Base-by-base conservation (phyloP, 371 early-diverging fungal species). In the Mortierella sp. region DNA sequence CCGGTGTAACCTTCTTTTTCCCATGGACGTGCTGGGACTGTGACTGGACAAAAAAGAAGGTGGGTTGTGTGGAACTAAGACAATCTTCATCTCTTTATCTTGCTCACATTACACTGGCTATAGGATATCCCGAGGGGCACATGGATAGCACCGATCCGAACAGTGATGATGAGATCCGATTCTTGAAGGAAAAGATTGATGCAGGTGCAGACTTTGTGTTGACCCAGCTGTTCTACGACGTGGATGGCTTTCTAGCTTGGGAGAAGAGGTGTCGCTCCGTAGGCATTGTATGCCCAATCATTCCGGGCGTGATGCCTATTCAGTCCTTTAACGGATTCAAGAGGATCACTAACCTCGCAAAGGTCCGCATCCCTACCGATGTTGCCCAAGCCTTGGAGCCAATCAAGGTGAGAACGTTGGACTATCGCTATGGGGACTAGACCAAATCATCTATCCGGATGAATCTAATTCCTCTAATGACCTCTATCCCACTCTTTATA, bases 251-350 rank as follows among this genome's bases (percentile, higher is more conserved):
- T 81, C 27, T 92, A 2, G 62, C 60, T 6, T 98, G 97, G 97
- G 82, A 89, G 50, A 72, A 85, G 56, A 61, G 81, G 21, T 93
- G 94, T 73, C 89, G 93, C 5, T 84, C 80, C 0, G 58, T 78
- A 24, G 89, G 96, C 4, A 92, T 97, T 64, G 70, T 67, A 8
- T 88, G 91, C 29, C 98, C 98, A 22, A 94, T 98, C 68, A 85
- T 97, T 27, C 95, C 98, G 5, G 96, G 96, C 19, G 90, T 98
- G 54, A 91, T 98, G 93, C 95, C 97, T 31, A 95, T 97, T 64
- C 96, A 96, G 67, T 90, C 87, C 39, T 95, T 92, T 72, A 91
- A 89, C 63, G 92, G 92, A 27, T 98, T 98, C 84, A 86, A 92
- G 54, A 83, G 97, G 25, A 92, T 97, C 82, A 91, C 91, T 54